Conservation (phyloP, 495 filamentous ascomycete genomes). For the Xylaria curta region DNA sequence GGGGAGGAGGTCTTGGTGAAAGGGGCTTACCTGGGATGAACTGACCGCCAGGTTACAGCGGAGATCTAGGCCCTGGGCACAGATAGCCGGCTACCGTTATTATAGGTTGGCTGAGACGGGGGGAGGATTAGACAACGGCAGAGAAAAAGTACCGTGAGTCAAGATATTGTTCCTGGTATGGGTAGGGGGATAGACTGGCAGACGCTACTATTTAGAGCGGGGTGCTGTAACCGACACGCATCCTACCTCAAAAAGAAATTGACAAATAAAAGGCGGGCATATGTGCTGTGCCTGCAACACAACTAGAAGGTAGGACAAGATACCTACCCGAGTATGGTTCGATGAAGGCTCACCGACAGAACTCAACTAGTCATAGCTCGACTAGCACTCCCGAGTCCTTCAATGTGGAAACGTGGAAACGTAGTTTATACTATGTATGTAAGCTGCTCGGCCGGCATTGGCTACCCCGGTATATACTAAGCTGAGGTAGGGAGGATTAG, state of each 20-base stretch:
- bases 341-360: slow-evolving; percentile 1
- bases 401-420: not conserved
- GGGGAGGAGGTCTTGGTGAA: not conserved
- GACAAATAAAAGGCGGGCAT: slow-evolving; percentile 8
- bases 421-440: not conserved
- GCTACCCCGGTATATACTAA: not conserved
- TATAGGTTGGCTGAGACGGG: not conserved
- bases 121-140: not conserved
- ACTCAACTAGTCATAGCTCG: not conserved
- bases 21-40: not conserved
- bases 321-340: not conserved
- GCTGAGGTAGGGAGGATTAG: not conserved
- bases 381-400: not conserved
- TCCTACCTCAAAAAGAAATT: slow-evolving; percentile 5
- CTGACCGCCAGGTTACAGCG: not conserved
- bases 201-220: slow-evolving; percentile 9
- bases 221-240: slow-evolving; percentile 19
- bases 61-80: not conserved
- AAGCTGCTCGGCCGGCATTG: not conserved
- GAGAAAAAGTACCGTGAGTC: not conserved
- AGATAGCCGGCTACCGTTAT: not conserved
- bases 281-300: slow-evolving; percentile 13
- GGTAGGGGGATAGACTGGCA: not conserved
- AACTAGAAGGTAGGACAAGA: not conserved
- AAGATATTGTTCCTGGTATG: not conserved